These are phyloP conservation scores for Ceratocystis destructans DNA, from an alignment of 2,329 filamentous ascomycete species.

Conservation along the genomic window DNA sequence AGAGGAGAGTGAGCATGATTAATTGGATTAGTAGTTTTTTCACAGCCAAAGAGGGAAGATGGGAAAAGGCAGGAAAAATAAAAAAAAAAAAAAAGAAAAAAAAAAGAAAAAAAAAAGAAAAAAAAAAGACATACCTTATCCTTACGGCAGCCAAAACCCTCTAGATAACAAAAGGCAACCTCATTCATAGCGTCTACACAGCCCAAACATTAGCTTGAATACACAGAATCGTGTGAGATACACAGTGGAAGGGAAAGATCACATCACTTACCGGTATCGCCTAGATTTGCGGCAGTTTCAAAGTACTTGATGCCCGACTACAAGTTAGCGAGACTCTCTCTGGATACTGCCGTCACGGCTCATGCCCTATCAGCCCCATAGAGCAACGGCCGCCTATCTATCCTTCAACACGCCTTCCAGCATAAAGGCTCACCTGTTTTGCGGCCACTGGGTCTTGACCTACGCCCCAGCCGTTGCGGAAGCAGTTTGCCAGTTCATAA, in stretches of 20 bases:
- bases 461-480: constrained; percentile 89
- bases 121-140: constrained; percentile 65
- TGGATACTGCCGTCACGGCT: not conserved
- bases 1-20: too few relatives aligned
- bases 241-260: not conserved
- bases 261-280: constrained; percentile 57
- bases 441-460: constrained; percentile 75
- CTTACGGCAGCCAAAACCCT: constrained; percentile 95
- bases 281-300: constrained; percentile 90
- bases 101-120: not conserved
- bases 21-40: too few relatives aligned
- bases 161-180: constrained; percentile 84
- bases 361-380: not conserved
- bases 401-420: not conserved
- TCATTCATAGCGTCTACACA: constrained; percentile 89
- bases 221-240: not conserved
- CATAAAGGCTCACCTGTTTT: constrained; percentile 41
- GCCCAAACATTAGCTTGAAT: not conserved
- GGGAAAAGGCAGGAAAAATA: not conserved
- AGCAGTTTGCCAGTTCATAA: constrained; percentile 85
- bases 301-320: constrained; percentile 53
- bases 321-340: not conserved
- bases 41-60: too few relatives aligned
- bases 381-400: not conserved
- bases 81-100: not conserved